A percentile compares a stretch with the other conserved stretches of the same genome.
phyloP scores from a whole-genome alignment of 768 basidiomycete species.

The Coprinopsis marcescibilis region DNA sequence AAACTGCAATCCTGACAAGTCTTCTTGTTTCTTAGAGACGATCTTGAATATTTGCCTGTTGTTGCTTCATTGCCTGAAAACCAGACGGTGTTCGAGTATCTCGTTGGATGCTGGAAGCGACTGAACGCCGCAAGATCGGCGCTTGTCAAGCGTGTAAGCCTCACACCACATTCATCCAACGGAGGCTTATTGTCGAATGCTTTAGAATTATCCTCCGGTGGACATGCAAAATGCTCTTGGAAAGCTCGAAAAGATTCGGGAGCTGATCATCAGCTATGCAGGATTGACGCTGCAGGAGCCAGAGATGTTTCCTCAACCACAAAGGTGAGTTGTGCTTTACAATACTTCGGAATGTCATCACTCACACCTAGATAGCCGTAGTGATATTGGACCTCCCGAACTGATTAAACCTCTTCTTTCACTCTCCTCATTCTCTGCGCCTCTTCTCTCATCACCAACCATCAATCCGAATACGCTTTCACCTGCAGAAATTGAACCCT shows the following conservation, averaged over 20 bases:
- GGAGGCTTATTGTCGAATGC: neutral
- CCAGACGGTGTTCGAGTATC: constrained; percentile 84
- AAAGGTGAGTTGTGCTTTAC: constrained; percentile 41
- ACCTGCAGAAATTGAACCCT: constrained; percentile 66
- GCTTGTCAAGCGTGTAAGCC: constrained; percentile 58
- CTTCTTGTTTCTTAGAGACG: constrained; percentile 46
- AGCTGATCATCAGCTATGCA: constrained; percentile 81
- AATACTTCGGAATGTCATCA: neutral
- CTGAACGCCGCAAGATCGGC: constrained; percentile 48
- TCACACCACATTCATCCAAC: neutral
- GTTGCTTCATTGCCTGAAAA: constrained; percentile 70
- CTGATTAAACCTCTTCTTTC: constrained; percentile 79
- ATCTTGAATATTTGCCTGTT: constrained; percentile 68
- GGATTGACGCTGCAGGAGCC: constrained; percentile 89
- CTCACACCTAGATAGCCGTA: constrained; percentile 33
- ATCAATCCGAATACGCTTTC: constrained; percentile 46
- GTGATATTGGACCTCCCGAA: constrained; percentile 70
- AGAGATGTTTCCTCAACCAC: constrained; percentile 90
- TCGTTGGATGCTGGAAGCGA: constrained; percentile 92
- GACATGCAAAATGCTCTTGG: constrained; percentile 56
- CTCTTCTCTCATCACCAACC: constrained; percentile 46
- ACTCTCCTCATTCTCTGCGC: constrained; percentile 61
- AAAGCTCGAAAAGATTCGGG: constrained; percentile 71
- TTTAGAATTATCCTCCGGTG: constrained; percentile 53
- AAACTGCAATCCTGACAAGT: neutral